Percentiles rank a stretch among this genome's conserved stretches.
Conservation (phyloP, 2,329 filamentous ascomycete genomes). For the Pyrenophora graminea region DNA sequence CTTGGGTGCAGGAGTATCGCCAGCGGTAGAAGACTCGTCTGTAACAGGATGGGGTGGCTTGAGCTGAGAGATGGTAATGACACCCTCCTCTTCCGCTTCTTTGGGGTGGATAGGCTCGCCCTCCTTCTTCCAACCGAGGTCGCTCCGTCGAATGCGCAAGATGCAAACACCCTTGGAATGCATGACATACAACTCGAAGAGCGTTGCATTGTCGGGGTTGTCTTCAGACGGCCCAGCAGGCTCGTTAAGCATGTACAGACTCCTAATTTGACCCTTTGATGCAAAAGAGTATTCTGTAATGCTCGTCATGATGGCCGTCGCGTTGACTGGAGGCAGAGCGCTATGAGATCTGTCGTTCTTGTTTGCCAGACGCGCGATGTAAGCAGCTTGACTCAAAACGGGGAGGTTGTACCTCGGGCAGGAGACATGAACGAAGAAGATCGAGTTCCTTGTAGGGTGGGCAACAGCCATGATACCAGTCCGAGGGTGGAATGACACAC, state of each 20-base stretch:
- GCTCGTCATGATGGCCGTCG: slow-evolving; percentile 95
- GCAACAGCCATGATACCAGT: slow-evolving; percentile 94
- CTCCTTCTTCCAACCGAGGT: slow-evolving; percentile 89
- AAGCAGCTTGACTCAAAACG: slow-evolving; percentile 83
- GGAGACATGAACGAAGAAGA: slow-evolving; percentile 95
- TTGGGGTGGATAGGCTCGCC: slow-evolving; percentile 83
- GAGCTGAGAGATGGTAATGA: slow-evolving; percentile 76
- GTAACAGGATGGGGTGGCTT: slow-evolving; percentile 37
- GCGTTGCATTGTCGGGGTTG: slow-evolving; percentile 66
- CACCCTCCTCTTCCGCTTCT: slow-evolving; percentile 73
- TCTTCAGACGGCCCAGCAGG: slow-evolving; percentile 64
- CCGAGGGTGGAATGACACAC: slow-evolving; percentile 87
- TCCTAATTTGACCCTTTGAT: slow-evolving; percentile 83
- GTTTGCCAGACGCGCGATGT: slow-evolving; percentile 75
- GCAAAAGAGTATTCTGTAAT: slow-evolving; percentile 93
- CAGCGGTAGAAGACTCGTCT: slow-evolving; percentile 47
- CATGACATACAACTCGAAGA: slow-evolving; percentile 97
- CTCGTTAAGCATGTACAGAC: slow-evolving; percentile 81
- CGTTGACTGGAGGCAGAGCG: slow-evolving; percentile 77
- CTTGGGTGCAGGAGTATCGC: slow-evolving; percentile 41
- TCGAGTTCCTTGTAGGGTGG: slow-evolving; percentile 93
- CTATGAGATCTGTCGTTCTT: slow-evolving; percentile 56
- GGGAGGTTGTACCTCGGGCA: slow-evolving; percentile 87
- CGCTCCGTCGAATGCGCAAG: slow-evolving; percentile 80
- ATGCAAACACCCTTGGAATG: slow-evolving; percentile 97